Evolutionary conservation across 805 yeast genomes (phyloP).

Genomic region (Candida arabinofermentans): DNA sequence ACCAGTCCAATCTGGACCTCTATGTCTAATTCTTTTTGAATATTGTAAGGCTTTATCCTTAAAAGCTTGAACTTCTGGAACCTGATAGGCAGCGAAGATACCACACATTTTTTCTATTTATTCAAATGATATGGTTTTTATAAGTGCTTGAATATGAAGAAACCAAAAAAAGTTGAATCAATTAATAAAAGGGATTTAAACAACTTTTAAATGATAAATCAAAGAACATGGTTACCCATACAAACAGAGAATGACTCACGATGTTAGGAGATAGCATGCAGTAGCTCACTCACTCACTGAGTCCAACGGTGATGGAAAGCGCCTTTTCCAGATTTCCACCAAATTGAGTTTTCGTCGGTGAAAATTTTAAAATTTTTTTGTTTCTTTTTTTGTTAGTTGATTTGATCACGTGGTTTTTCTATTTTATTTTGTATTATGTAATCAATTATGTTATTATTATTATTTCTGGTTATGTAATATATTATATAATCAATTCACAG

Average conservation of each 20-base stretch:
- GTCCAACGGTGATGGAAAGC: neutral
- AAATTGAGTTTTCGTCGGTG: too few species aligned
- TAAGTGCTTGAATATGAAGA: neutral
- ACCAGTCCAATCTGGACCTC: slow-evolving; percentile 99
- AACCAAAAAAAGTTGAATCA: neutral
- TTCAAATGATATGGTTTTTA: neutral
- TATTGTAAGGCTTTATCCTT: slow-evolving; percentile 86
- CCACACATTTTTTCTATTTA: slow-evolving; percentile 73
- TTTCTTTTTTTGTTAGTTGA: too few species aligned
- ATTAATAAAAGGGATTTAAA: too few species aligned
- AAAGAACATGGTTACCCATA: too few species aligned
- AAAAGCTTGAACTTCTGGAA: slow-evolving; percentile 73
- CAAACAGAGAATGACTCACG: neutral
- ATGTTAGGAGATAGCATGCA: too few species aligned
- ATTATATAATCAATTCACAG: too few species aligned
- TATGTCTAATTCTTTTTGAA: slow-evolving; percentile 91
- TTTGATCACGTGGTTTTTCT: too few species aligned
- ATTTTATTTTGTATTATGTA: too few species aligned
- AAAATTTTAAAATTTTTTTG: too few species aligned
- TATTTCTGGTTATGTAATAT: too few species aligned
- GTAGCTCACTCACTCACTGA: neutral
- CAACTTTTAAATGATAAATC: too few species aligned
- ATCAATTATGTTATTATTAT: too few species aligned
- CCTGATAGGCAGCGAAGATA: slow-evolving; percentile 88
- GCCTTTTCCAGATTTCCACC: neutral